Percentiles rank a stretch among this genome's conserved stretches.
phyloP scores from a whole-genome alignment of 2,329 filamentous ascomycete genomes.

The Tolypocladium tundrense region DNA sequence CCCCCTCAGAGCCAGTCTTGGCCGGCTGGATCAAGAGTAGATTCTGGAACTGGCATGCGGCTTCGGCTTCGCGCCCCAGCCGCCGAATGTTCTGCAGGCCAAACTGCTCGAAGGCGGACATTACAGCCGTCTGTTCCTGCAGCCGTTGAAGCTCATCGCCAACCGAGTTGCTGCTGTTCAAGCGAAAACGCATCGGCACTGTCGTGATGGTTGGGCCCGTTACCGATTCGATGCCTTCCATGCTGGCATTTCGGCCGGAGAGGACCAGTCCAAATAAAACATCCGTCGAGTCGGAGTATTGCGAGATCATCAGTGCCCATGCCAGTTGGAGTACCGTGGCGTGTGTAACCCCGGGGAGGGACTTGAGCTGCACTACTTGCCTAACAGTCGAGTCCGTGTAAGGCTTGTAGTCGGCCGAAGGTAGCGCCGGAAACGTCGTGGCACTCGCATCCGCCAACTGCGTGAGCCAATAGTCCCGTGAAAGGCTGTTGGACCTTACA shows the following conservation, averaged over 20 bases:
- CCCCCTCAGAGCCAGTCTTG: not conserved
- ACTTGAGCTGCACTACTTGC: not conserved
- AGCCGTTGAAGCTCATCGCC: not conserved
- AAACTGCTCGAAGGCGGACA: constrained; percentile 35
- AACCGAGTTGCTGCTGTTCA: not conserved
- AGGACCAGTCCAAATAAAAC: constrained; percentile 1
- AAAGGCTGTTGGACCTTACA: not conserved
- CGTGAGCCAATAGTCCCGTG: not conserved
- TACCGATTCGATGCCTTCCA: constrained; percentile 2
- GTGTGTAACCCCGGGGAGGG: not conserved
- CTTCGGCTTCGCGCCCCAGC: constrained; percentile 37
- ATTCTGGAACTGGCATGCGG: constrained; percentile 40
- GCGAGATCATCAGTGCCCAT: not conserved
- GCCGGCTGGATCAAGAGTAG: constrained; percentile 2
- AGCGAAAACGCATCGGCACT: not conserved
- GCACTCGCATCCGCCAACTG: not conserved
- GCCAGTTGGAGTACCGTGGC: not conserved
- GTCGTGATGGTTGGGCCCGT: constrained; percentile 3
- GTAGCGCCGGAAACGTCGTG: not conserved
- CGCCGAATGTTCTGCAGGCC: constrained; percentile 45
- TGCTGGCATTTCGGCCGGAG: constrained; percentile 1
- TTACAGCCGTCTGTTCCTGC: not conserved
- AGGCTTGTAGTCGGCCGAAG: not conserved
- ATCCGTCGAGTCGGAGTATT: not conserved
- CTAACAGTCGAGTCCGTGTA: not conserved